Base-by-base conservation (phyloP, 164 flowering plant genomes). In the Hamamelis virginiana region DNA sequence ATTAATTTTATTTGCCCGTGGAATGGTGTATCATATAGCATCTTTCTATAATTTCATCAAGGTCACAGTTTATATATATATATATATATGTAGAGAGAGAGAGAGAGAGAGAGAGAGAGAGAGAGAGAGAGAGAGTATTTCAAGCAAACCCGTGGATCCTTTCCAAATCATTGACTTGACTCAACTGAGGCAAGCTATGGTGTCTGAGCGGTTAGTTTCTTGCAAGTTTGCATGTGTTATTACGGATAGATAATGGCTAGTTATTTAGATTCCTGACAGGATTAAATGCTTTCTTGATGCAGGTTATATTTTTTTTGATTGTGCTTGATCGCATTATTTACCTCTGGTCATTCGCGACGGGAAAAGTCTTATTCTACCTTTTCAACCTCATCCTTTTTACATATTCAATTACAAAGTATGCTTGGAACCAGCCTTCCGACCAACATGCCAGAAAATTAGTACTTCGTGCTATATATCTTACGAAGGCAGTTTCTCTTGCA, bases 311-410 rank as follows among this genome's bases (percentile, higher is more conserved):
- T 73, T 96, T 93, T 89, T 74, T 96, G 81, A 96, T 88, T 67
- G 97, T 96, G 74, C 86, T 96, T 75, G 99, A 96, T 77, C 99
- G 99, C 21, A 73, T 90, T 46, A 88, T 96, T 60, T 96, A 96
- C 69, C 97, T 96, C 47, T 90, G 97, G 69, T 96, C 99, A 72
- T 91, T 91, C 80, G 90, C 99, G 53, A 83, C 86, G 2, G 97
- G 83, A 55, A 96, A 89, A 83, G 97, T 96, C 52, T 72, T 96
- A 65, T 96, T 80, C 73, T 96, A 93, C 74, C 74, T 96, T 61
- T 91, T 81, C 87, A 93, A 77, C 74, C 89, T 96, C 38, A 63
- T 90, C 41, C 87, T 93, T 62, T 93, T 87, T 70, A 93, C 99
- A 44, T 93, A 89, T 77, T 82, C 89, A 9, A 87, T 88, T 15